A percentile compares a stretch with the other conserved stretches of the same genome.
These are phyloP conservation scores for Pholiota conissans DNA, from an alignment of 768 basidiomycete species.

Conservation along the genomic window DNA sequence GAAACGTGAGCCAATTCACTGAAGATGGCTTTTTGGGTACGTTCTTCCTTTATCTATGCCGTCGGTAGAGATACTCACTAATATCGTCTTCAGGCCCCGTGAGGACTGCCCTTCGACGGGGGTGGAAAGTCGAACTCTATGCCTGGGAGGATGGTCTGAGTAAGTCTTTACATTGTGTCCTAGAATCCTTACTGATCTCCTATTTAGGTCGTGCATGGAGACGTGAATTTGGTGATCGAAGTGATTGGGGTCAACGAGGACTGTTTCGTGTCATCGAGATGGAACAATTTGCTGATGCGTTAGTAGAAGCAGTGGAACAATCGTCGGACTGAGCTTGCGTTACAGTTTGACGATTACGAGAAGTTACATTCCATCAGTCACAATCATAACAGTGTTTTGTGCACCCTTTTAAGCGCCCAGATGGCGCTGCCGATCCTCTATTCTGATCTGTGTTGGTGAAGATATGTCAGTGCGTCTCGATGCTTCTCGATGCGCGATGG, in stretches of 20 bases:
- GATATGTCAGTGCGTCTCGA: too few species aligned
- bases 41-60: not conserved
- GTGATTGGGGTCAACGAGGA: conserved; percentile 47
- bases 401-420: too few species aligned
- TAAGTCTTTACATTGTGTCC: conserved; percentile 22
- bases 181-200: not conserved
- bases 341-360: not conserved
- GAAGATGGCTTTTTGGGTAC: conserved; percentile 84
- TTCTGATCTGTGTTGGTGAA: too few species aligned
- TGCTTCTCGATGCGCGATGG: too few species aligned
- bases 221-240: conserved; percentile 64
- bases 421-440: too few species aligned
- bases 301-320: conserved; percentile 41
- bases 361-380: too few species aligned
- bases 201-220: conserved; percentile 61
- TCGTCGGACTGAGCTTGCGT: conserved; percentile 1
- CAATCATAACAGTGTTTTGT: too few species aligned
- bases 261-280: conserved; percentile 60
- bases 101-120: conserved; percentile 79
- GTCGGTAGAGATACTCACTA: not conserved
- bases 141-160: conserved; percentile 88
- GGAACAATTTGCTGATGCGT: conserved; percentile 64
- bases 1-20: conserved; percentile 89
- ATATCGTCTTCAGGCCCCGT: conserved; percentile 63
- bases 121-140: conserved; percentile 95